A percentile compares a stretch with the other conserved stretches of the same genome.
These are phyloP conservation scores for Rhizoclosmatium sp. DNA, from an alignment of 192 early-diverging fungal genomes.

Conservation along the genomic window DNA sequence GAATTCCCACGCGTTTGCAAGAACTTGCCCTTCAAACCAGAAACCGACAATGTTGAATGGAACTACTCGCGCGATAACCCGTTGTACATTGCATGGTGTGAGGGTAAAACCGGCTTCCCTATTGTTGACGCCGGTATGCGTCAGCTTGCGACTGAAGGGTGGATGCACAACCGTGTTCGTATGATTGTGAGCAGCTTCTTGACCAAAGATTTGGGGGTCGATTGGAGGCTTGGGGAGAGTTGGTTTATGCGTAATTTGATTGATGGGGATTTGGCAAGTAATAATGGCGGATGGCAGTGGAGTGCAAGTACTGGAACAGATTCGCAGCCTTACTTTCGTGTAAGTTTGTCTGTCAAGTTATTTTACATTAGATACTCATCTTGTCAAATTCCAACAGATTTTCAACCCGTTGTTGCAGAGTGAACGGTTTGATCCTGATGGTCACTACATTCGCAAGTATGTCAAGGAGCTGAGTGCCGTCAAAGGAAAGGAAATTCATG, in stretches of 20 bases:
- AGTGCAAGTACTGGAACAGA: constrained; percentile 73
- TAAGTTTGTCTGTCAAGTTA: too few relatives aligned
- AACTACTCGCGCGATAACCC: constrained; percentile 45
- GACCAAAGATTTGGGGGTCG: constrained; percentile 59
- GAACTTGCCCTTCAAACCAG: constrained; percentile 61
- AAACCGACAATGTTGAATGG: constrained; percentile 64
- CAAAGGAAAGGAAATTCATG: constrained; percentile 58
- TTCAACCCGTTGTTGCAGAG: constrained; percentile 67
- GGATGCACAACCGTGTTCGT: constrained; percentile 70
- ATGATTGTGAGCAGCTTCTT: constrained; percentile 66
- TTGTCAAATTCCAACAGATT: constrained; percentile 5
- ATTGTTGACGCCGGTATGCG: constrained; percentile 61
- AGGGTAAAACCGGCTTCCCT: constrained; percentile 64
- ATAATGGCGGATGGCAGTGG: constrained; percentile 80
- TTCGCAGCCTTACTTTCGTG: constrained; percentile 71
- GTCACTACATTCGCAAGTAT: constrained; percentile 66
- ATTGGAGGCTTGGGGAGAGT: constrained; percentile 77
- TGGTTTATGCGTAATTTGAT: constrained; percentile 70
- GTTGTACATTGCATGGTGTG: constrained; percentile 63
- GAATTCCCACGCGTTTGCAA: constrained; percentile 66
- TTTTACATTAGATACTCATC: too few relatives aligned
- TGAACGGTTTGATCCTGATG: constrained; percentile 64
- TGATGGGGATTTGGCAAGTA: constrained; percentile 73
- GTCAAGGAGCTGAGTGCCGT: constrained; percentile 65
- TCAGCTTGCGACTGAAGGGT: constrained; percentile 64